Evolutionary conservation across 495 filamentous ascomycete genomes (phyloP), one percentile per base, ranked within the genome.

Genomic region (Neurospora sp.): DNA sequence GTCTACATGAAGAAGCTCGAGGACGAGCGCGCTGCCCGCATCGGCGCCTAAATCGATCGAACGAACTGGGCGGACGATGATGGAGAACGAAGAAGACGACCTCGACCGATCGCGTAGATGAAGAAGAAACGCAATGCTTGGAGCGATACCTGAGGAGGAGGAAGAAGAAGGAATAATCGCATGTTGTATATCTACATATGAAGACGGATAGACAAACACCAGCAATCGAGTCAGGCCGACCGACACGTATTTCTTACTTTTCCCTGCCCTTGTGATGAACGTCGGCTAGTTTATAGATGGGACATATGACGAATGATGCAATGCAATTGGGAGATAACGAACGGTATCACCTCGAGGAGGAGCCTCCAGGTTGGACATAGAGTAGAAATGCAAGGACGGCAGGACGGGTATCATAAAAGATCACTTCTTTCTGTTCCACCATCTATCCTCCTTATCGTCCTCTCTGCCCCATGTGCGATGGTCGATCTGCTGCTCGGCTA

Each of bases 1-100:
- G 75, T 75, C 72, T 83, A 80, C 83, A 85, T 85, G 80, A 79
- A 77, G 73, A 78, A 85, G 76, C 78, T 86, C 54, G 85, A 87
- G 80, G 84, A 82, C 73, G 74, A 83, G 73, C 84, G 84, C 71
- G 83, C 83, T 14, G 79, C 81, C 1, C 79, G 75, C 73, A 74
- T 77, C 38, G 71, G 54, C 16, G 70, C 23, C 35, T 81, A 77
- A 71, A n/a, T 9, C 12, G 0, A 62, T 18, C 6, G 5, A 5
- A 62, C 54, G 54, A 6, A 59, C 12, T 16, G 14, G 48, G n/a
- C 42, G 23, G 9, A 46, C 11, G 69, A 73, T 12, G 71, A 72
- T 71, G 35, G 18, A 69, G 39, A 5, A 39, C 40, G 70, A 71
- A 16, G 37, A 71, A 16, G 37, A 66, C 37, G 8, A 69, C 71